Conservation (phyloP, 2,329 filamentous ascomycete genomes). For the Nectriaceae sp. region DNA sequence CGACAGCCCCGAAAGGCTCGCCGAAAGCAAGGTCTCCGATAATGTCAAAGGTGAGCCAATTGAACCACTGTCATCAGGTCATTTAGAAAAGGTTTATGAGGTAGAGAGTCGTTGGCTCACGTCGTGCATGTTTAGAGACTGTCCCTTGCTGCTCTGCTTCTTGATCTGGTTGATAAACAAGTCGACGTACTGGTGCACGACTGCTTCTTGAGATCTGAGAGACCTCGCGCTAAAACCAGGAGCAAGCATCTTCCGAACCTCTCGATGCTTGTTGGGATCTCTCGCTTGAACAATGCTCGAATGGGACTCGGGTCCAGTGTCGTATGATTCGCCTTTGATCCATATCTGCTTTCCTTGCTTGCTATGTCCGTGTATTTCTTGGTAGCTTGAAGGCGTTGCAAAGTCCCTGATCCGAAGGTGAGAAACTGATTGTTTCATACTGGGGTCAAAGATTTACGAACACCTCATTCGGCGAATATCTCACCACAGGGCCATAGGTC, state of each 20-base stretch:
- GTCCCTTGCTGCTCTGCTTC: conserved; percentile 10
- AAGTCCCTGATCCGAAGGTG: too few species aligned
- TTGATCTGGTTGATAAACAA: conserved; percentile 41
- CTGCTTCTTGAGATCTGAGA: conserved; percentile 25
- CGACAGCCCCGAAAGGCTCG: conserved; percentile 26
- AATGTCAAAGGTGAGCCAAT: conserved; percentile 32
- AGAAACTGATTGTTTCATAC: too few species aligned
- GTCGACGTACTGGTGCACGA: conserved; percentile 40
- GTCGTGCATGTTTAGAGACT: conserved; percentile 24
- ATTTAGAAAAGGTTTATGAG: too few species aligned
- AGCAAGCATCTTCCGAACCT: conserved; percentile 14
- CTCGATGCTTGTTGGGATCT: conserved; percentile 10
- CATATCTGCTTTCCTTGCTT: too few species aligned
- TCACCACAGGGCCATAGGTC: too few species aligned
- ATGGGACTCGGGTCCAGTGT: background rate
- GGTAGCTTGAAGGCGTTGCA: too few species aligned
- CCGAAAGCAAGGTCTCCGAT: conserved; percentile 33
- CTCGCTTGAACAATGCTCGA: conserved; percentile 8
- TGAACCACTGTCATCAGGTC: conserved; percentile 30
- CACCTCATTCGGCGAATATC: too few species aligned
- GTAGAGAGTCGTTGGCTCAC: too few species aligned
- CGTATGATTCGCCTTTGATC: too few species aligned
- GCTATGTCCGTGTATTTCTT: too few species aligned
- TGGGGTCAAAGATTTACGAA: too few species aligned
- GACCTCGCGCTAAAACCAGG: conserved; percentile 27